Evolutionary conservation across 257 asterid genomes (phyloP), one percentile per base, ranked within the genome.

Genomic region (Solanum microdontum): DNA sequence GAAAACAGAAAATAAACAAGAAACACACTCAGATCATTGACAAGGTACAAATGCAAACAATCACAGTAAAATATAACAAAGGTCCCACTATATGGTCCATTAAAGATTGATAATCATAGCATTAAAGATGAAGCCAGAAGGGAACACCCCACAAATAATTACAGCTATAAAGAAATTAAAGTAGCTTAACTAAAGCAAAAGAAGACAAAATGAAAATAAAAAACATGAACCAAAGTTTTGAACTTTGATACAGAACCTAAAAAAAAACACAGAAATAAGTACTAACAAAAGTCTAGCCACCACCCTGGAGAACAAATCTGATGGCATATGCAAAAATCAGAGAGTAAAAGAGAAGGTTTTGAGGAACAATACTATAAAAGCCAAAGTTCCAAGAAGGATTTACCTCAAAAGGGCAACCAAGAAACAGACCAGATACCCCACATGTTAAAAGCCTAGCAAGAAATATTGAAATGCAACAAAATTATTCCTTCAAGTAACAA

Each of bases 1-100:
- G 88, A 91, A 76, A 77, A 37, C 74, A 83, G 86, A 89, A 77
- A 30, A 84, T 55, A n/a, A 30, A 36, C 48, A 24, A 62, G 85
- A 11, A 60, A n/a, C 72, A 66, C 17, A 86, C 66, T 26, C 76
- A 70, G 70, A 43, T 39, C 77, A 72, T 64, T 10, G 43, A 69
- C 74, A 26, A 37, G 19, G 64, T n/a, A 76, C 34, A 74, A 43
- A 70, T 43, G 34, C 64, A 6, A 64, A 82, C 32, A 80, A 26
- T 17, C 17, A 70, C 32, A 7, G 12, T 85, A 55, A 15, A 39
- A 66, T 36, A 77, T 36, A 32, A 43, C 36, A 23, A 73, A 6
- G 48, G 83, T 55, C 48, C 48, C 84, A 48, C 55, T 74, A 3
- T 23, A 86, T 51, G 88, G 60, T 73, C 75, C 39, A 23, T 75